Conservation (phyloP, 2,329 filamentous ascomycete species). For the Aspergillus sp. region DNA sequence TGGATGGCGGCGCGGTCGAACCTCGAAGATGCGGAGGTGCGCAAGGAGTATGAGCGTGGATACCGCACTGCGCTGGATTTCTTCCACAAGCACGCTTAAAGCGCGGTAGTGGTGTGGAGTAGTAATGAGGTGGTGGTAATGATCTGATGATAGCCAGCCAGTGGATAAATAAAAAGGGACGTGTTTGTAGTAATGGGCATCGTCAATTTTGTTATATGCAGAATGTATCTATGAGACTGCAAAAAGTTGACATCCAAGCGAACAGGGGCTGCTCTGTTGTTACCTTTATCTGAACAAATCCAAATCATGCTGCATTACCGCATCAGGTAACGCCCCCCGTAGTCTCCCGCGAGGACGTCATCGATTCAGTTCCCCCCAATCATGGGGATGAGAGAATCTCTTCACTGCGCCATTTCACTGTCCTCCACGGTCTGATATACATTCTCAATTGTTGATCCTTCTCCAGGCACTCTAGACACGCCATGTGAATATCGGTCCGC, state of each 20-base stretch:
- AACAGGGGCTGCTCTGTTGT: no score
- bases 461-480: no score
- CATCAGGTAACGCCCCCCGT: slow-evolving; percentile 1
- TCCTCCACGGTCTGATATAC: no score
- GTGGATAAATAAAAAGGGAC: not conserved
- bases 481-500: not conserved
- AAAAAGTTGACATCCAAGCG: no score
- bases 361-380: not conserved
- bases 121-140: not conserved
- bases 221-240: no score
- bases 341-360: slow-evolving; percentile 4
- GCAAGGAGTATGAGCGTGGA: slow-evolving; percentile 44
- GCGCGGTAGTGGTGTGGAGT: not conserved
- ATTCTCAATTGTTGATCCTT: no score
- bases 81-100: slow-evolving; percentile 39
- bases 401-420: no score
- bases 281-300: not conserved
- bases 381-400: no score
- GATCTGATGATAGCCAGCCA: not conserved
- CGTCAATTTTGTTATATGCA: not conserved
- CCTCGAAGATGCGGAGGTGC: slow-evolving; percentile 37
- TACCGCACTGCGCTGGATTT: slow-evolving; percentile 42
- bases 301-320: not conserved
- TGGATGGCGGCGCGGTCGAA: slow-evolving; percentile 47
- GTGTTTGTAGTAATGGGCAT: not conserved